Base-by-base conservation (phyloP, 2,329 filamentous ascomycete species). In the Mariannaea sp. region DNA sequence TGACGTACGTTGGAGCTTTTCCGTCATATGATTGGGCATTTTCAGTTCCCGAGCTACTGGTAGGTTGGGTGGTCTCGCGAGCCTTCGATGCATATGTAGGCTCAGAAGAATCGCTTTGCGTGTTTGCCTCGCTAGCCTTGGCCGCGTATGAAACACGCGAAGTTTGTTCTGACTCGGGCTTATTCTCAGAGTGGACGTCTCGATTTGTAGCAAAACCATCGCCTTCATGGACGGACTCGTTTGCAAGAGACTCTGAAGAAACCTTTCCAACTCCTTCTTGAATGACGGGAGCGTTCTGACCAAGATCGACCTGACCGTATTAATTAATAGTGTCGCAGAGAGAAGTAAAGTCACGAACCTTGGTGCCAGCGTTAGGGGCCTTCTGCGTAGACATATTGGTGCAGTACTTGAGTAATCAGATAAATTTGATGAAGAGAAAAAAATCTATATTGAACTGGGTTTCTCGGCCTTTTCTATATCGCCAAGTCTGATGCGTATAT, bases 201-300 rank as follows among this genome's bases (percentile, higher is more conserved):
- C 77, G 75, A 72, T 90, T 89, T 51, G 79, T 70, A 33, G 80
- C 74, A 64, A 89, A 90, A 10, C 70, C 74, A 59, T 88, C 89
- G 52, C 79, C 79, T 17, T 75, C 61, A 40, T 77, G 74, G 54
- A 84, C 73, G 0, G 89, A 94, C 65, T 93, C 86, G 53, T 84
- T 87, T 9, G 90, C 90, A 5, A 95, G 84, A 6, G 89, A 93
- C 71, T 88, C 88, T 12, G 80, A 75, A 38, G 80, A 74, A 1
- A 93, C 79, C 20, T 77, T 65, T 46, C 90, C 90, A 5, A 86
- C 75, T 12, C 79, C 75, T 70, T 94, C 90, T 13, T 75, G 69
- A 53, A 78, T 80, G 1, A 66, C 50, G 22, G 83, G 80, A 38
- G 82, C 77, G 40, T 80, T 71, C 54, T 70, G 58, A 49, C 78